Conservation (phyloP, 139 green algal species). For the Pseudopediastrum boryanum region DNA sequence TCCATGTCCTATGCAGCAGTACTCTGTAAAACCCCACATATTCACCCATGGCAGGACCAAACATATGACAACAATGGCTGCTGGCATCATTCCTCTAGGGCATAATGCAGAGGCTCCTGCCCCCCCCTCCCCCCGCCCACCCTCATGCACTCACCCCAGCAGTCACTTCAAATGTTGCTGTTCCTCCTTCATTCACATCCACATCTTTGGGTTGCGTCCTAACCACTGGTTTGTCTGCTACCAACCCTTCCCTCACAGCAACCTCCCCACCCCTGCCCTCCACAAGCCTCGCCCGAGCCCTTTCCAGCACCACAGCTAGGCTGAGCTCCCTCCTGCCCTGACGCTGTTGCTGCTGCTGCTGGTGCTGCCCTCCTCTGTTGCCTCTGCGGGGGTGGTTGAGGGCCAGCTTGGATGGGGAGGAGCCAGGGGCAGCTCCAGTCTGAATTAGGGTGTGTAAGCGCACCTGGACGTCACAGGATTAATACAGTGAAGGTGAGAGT, state of each 20-base stretch:
- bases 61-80: no score
- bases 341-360: background rate
- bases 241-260: slow-evolving; percentile 46
- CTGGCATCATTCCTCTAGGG: background rate
- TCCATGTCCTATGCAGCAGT: no score
- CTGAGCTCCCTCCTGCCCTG: slow-evolving; percentile 23
- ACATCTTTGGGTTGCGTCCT: slow-evolving; percentile 43
- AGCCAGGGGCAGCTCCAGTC: background rate
- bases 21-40: no score
- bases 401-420: slow-evolving; percentile 15
- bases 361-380: background rate
- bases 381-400: background rate
- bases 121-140: background rate
- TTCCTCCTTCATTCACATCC: slow-evolving; percentile 43
- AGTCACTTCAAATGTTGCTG: slow-evolving; percentile 42
- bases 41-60: no score
- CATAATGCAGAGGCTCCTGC: background rate
- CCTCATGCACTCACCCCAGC: slow-evolving; percentile 40
- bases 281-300: slow-evolving; percentile 42
- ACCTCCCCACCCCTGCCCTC: slow-evolving; percentile 48
- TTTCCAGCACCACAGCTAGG: slow-evolving; percentile 54
- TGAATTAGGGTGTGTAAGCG: slow-evolving; percentile 33
- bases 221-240: slow-evolving; percentile 47
- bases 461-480: slow-evolving; percentile 36
- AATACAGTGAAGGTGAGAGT: no score